Evolutionary conservation across 345 rosid species (phyloP).

Genomic region (Euphorbia lathyris): DNA sequence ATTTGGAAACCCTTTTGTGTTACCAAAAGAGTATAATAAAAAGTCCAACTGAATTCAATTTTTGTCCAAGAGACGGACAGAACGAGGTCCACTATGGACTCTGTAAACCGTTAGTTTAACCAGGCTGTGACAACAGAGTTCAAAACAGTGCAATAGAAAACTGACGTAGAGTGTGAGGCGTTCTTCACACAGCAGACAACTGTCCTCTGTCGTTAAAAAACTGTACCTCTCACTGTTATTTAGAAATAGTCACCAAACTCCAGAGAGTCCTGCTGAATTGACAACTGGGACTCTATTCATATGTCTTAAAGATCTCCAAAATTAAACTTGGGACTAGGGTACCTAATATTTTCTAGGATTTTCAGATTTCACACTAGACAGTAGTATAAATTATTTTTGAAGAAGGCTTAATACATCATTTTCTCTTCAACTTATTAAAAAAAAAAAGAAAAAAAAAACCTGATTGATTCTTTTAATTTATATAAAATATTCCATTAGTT

Average conservation of each 20-base stretch:
- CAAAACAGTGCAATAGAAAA: neutral
- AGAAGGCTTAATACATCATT: too few relatives aligned
- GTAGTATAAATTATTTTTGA: too few relatives aligned
- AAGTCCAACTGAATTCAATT: neutral
- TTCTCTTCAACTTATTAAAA: too few relatives aligned
- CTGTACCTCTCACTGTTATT: too few relatives aligned
- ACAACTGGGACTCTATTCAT: neutral
- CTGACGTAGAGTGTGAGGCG: neutral
- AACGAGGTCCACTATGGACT: neutral
- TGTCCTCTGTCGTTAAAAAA: neutral
- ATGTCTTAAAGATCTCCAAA: too few relatives aligned
- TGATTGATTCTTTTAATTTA: too few relatives aligned
- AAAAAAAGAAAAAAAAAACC: too few relatives aligned
- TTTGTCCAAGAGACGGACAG: neutral
- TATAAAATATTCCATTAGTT: too few relatives aligned
- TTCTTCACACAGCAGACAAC: neutral
- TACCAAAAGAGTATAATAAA: neutral
- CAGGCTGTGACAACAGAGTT: neutral
- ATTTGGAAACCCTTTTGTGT: neutral
- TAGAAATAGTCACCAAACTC: neutral
- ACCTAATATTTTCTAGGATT: too few relatives aligned
- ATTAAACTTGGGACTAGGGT: too few relatives aligned
- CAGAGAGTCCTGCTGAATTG: neutral
- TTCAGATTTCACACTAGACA: too few relatives aligned
- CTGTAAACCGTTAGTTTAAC: neutral